Evolutionary conservation across 345 rosid species (phyloP).

Genomic region (Populus alba): DNA sequence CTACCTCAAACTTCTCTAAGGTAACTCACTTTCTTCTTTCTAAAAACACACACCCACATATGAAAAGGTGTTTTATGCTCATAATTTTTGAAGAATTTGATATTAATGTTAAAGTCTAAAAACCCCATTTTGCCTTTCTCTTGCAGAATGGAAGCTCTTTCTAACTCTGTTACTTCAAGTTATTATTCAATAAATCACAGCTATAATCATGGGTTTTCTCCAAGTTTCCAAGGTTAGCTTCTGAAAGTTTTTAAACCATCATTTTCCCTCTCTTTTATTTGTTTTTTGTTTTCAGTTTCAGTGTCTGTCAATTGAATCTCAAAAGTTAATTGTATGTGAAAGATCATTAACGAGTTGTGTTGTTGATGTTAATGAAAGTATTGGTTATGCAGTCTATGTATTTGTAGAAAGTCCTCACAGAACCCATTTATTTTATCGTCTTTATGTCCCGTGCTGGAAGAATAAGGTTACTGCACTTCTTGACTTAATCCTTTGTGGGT

Average conservation of each 20-base stretch:
- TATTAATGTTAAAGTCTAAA: background rate
- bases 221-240: conserved; percentile 27
- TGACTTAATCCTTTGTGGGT: background rate
- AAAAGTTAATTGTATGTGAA: background rate
- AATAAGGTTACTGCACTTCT: background rate
- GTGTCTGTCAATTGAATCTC: background rate
- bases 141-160: conserved; percentile 17
- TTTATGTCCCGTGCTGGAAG: background rate
- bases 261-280: background rate
- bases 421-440: background rate
- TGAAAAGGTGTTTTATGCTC: background rate
- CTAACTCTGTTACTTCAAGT: background rate
- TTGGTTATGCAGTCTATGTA: background rate
- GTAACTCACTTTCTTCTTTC: background rate
- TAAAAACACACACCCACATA: too few relatives aligned
- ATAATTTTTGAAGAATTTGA: background rate
- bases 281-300: background rate
- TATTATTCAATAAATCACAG: background rate
- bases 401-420: conserved; percentile 19
- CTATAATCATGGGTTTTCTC: conserved; percentile 1
- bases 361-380: background rate
- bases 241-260: background rate
- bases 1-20: background rate
- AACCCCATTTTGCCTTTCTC: background rate
- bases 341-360: background rate